Base-by-base conservation (phyloP, 139 green algal species). In the Asterochloris sp. region DNA sequence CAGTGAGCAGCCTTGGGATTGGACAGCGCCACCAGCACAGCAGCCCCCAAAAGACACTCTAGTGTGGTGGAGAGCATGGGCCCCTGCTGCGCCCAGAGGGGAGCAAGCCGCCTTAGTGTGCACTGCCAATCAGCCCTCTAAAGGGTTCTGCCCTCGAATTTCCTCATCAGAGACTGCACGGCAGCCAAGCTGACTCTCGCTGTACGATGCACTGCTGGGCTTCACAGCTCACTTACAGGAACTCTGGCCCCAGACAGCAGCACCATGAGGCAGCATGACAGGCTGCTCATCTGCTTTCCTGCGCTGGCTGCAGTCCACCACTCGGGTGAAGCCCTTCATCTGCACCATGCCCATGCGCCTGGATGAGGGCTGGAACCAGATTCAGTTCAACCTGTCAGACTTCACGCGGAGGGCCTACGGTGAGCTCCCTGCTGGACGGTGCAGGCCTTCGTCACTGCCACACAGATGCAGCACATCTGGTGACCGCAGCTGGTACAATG, bases 291-390 rank as follows among this genome's bases (percentile, higher is more conserved):
- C 26, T 77, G 8, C 13, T 77, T 0, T 76, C 29, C n/a, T 76
- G 21, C 29, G 9, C 38, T 27, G 11, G 12, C 10, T 79, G 85
- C 92, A 98, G 94, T 95, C 90, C 24, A 96, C 91, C 12, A 98
- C 95, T 12, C 89, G 96, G 12, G 96, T 98, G 68, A 98, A 97
- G 91, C 96, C 95, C 16, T 98, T 98, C 87, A 98, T 98, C 73
- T 98, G 96, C 90, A 99, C 96, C 12, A 98, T 98, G 96, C 96
- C 96, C 23, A 97, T 98, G 94, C 90, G 92, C n/a, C 89, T 98
- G 54, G 96, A 98, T 78, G 93, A 98, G 74, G 96, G 96, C 60
- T 98, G 96, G 96, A 98, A 98, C 86, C 94, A 98, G 87, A 95
- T 98, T 24, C 94, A 97, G 85, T 98, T 98, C 90, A 98, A 98